phyloP scores from a whole-genome alignment of 2,329 filamentous ascomycete genomes.

The Sordariomycetes sp. region DNA sequence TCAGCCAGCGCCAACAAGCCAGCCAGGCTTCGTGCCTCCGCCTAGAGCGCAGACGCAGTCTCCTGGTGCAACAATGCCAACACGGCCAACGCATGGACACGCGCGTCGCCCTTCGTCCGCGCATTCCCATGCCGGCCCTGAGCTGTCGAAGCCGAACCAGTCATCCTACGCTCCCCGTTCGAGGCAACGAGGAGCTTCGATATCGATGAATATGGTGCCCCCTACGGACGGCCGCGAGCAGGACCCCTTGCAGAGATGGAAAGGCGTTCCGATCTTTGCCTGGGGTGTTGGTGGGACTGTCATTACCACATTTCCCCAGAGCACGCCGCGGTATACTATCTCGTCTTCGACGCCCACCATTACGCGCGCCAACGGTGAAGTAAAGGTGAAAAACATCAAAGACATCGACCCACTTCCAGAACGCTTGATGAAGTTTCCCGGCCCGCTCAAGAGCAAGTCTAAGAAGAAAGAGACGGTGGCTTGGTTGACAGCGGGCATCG shows the following conservation, averaged over 20 bases:
- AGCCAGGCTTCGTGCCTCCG: slow-evolving; percentile 42
- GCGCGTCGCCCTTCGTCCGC: slow-evolving; percentile 46
- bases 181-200: slow-evolving; percentile 42
- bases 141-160: slow-evolving; percentile 13
- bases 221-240: slow-evolving; percentile 58
- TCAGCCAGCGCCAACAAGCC: slow-evolving; percentile 19
- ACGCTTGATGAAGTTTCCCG: slow-evolving; percentile 72
- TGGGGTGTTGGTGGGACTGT: slow-evolving; percentile 84
- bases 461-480: slow-evolving; percentile 89
- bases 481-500: slow-evolving; percentile 75
- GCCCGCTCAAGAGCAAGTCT: slow-evolving; percentile 76
- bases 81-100: slow-evolving; percentile 27
- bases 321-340: slow-evolving; percentile 76
- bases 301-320: slow-evolving; percentile 79
- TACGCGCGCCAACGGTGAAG: slow-evolving; percentile 71
- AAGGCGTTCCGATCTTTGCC: slow-evolving; percentile 73
- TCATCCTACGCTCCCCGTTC: slow-evolving; percentile 18
- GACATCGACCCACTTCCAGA: slow-evolving; percentile 65
- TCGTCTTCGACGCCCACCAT: slow-evolving; percentile 67
- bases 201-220: slow-evolving; percentile 47
- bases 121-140: slow-evolving; percentile 32
- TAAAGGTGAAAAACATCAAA: slow-evolving; percentile 69
- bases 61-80: slow-evolving; percentile 37
- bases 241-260: slow-evolving; percentile 84
- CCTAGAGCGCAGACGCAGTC: slow-evolving; percentile 55